Evolutionary conservation across 495 filamentous ascomycete genomes (phyloP), one percentile per base, ranked within the genome.

Genomic region (Diplogelasinospora grovesii): DNA sequence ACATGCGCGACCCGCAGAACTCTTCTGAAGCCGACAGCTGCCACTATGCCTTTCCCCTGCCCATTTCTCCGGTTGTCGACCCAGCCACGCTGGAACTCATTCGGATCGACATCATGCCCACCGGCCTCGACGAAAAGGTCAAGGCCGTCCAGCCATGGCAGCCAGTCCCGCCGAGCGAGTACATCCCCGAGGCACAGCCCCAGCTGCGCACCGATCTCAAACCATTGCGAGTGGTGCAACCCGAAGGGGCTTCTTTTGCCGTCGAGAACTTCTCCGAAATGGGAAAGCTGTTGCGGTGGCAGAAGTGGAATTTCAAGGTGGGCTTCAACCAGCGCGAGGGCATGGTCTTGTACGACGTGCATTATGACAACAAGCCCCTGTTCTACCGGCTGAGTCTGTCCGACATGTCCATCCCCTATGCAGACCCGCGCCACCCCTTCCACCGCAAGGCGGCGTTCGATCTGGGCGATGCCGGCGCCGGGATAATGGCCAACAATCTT

Each of bases 331-430:
- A 75, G 43, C 63, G 83, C 3, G 83, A 87, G 50, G 83, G 83
- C 14, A 75, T 77, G 50, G 75, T 83, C 2, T 52, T 86, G 6
- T 79, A 85, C 49, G 80, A 86, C 48, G 70, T 86, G 5, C 69
- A 73, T 46, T 89, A 87, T 53, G 81, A 84, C 49, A 71, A 71
- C 44, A 66, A 77, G 9, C 75, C 68, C 11, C 56, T 89, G 3
- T 73, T 89, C 46, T 85, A 83, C 61, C 71, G 85, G 3, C 57
- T 89, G 3, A 74, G 74, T 8, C 61, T 89, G 11, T 77, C 73
- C 22, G 85, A 89, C 54, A 89, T 89, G 85, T 78, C 77, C 33
- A 82, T 88, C 13, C 85, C 85, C 3, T 88, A 89, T 47, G 83
- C 75, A 1, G 82, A 85, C 50, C 81, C 85, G 2, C 68, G 83